These are phyloP conservation scores for Dendrostoma leiphaemia DNA, from an alignment of 2,329 filamentous ascomycete species.

Conservation along the genomic window DNA sequence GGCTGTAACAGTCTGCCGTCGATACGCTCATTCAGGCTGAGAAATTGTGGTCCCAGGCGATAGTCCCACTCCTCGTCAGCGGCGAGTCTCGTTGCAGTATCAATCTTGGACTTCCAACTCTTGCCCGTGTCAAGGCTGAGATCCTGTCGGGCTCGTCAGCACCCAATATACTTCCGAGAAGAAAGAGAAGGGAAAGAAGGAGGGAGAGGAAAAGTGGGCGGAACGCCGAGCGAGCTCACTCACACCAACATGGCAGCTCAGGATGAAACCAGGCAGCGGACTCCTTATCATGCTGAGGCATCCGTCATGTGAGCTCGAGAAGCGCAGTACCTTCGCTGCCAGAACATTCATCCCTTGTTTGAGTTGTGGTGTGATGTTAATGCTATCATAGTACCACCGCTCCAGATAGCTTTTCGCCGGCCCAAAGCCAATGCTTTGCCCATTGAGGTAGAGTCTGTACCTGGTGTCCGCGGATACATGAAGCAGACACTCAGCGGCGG, in stretches of 20 bases:
- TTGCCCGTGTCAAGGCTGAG: neutral
- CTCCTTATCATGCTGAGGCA: constrained; percentile 30
- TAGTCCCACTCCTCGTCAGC: constrained; percentile 27
- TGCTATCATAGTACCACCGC: constrained; percentile 30
- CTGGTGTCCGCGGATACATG: constrained; percentile 24
- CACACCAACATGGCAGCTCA: constrained; percentile 23
- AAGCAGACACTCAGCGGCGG: neutral
- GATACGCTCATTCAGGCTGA: constrained; percentile 24
- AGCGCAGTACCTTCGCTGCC: constrained; percentile 18
- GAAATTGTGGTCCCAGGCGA: constrained; percentile 24
- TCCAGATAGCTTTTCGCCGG: constrained; percentile 22
- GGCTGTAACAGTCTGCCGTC: constrained; percentile 13
- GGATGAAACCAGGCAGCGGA: constrained; percentile 27
- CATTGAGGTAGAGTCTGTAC: constrained; percentile 23
- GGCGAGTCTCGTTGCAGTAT: constrained; percentile 23
- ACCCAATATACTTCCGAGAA: neutral
- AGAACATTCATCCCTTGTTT: constrained; percentile 25
- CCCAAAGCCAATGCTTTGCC: constrained; percentile 21
- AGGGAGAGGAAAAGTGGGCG: no score
- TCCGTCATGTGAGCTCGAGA: constrained; percentile 26
- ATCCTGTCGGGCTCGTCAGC: neutral
- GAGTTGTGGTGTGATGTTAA: constrained; percentile 27
- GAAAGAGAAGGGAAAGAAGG: neutral
- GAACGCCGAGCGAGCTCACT: no score
- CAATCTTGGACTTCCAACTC: constrained; percentile 1